phyloP scores from a whole-genome alignment of 805 yeast genomes.

The Cyberlindnera lachancei region DNA sequence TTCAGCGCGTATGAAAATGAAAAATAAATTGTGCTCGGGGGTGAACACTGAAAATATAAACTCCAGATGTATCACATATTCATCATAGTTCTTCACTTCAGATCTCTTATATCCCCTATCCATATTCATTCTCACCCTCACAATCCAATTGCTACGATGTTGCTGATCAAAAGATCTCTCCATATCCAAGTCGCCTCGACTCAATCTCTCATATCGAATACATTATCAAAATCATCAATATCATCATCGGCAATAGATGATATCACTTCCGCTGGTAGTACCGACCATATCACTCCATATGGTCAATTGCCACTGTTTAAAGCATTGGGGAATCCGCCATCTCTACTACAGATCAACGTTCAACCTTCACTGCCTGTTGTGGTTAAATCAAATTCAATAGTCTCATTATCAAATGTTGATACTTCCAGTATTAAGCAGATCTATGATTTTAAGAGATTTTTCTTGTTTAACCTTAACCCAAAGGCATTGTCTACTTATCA shows the following conservation, averaged over 20 bases:
- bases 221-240: no score
- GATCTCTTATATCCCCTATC: no score
- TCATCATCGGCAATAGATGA: no score
- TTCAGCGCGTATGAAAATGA: no score
- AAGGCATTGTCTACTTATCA: slow-evolving; percentile 36
- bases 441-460: neutral
- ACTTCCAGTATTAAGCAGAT: slow-evolving; percentile 3
- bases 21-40: no score
- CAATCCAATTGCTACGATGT: neutral
- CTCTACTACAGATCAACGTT: slow-evolving; percentile 40
- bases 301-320: slow-evolving; percentile 12
- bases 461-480: neutral
- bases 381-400: slow-evolving; percentile 40
- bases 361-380: slow-evolving; percentile 54
- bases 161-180: slow-evolving; percentile 3
- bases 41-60: no score
- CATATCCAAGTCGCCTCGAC: slow-evolving; percentile 14
- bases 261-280: no score
- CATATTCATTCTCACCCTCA: no score
- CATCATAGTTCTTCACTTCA: no score
- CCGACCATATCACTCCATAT: slow-evolving; percentile 5
- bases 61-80: no score
- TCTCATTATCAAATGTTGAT: slow-evolving; percentile 29
- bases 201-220: slow-evolving; percentile 6
- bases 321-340: slow-evolving; percentile 41